These are phyloP conservation scores for Trichoderma aggressivum DNA, from an alignment of 2,329 filamentous ascomycete species.

Conservation along the genomic window DNA sequence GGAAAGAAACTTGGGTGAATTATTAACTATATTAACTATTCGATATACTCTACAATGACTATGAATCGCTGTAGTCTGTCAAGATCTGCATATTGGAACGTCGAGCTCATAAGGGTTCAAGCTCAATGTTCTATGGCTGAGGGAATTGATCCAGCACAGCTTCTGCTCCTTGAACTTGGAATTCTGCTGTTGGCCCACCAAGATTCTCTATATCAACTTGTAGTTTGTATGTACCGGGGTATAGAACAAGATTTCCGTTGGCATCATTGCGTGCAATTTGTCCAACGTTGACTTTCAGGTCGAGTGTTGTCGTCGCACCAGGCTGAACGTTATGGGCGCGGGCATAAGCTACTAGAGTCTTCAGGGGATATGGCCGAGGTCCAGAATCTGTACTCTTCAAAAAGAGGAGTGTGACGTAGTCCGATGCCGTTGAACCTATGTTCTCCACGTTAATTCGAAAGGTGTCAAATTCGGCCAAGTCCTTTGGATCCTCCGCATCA, in stretches of 20 bases:
- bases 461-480: background rate
- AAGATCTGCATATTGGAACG: background rate
- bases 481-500: background rate
- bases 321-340: background rate
- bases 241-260: background rate
- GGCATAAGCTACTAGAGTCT: background rate
- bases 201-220: background rate
- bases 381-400: background rate
- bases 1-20: background rate
- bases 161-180: background rate
- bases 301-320: background rate
- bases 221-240: background rate
- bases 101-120: background rate
- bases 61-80: background rate
- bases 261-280: background rate
- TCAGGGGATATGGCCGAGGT: background rate
- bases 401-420: background rate
- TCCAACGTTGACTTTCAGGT: background rate
- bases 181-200: background rate
- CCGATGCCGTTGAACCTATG: background rate
- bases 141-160: background rate
- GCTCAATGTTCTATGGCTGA: background rate
- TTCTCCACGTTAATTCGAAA: background rate
- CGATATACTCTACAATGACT: background rate
- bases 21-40: background rate